Base-by-base conservation (phyloP, 805 yeast genomes). In the Barnettozyma botsteinii region DNA sequence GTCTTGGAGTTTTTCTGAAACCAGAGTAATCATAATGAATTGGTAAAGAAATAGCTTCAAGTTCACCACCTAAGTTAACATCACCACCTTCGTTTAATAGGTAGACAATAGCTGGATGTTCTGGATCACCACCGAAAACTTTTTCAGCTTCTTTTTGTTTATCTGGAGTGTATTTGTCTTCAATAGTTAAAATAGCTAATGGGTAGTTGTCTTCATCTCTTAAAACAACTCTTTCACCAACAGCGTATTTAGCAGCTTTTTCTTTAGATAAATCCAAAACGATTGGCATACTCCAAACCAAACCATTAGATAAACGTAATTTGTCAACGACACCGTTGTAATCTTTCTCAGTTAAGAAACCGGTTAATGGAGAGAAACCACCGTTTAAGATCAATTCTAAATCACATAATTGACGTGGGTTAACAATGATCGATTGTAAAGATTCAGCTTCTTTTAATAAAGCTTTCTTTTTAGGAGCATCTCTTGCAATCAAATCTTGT, bases 41-140 rank as follows among this genome's bases (percentile, higher is more conserved):
- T 45, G 96, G 95, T 48, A 85, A 73, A 56, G 73, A 76, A 53
- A 89, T 75, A 21, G 96, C 96, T 59, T 88, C 85, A 39, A 89
- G 54, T 31, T 78, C 71, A 52, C 98, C 98, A 58, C 98, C 98
- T 38, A 89, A 68, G 65, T 89, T 88, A 56, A 71, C 75, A 21
- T 85, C 95, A 55, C 91, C 89, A 26, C 89, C 89, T 37, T 72
- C 69, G 46, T 84, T 79, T 56, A 64, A 58, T 52, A 89, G 70
- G 65, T 85, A 89, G 54, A 70, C 72, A 55, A 85, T 71, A 11
- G 97, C 97, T 17, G 97, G 97, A 65, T 89, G 98, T 62, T 91
- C 97, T 33, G 94, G 89, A 62, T 91, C 97, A 47, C 97, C 98
- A 61, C 97, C 79, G 67, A 87, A 91, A 22, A 88, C 97, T 59